phyloP scores from a whole-genome alignment of 2,329 filamentous ascomycete species.

The Rutstroemia sp. region DNA sequence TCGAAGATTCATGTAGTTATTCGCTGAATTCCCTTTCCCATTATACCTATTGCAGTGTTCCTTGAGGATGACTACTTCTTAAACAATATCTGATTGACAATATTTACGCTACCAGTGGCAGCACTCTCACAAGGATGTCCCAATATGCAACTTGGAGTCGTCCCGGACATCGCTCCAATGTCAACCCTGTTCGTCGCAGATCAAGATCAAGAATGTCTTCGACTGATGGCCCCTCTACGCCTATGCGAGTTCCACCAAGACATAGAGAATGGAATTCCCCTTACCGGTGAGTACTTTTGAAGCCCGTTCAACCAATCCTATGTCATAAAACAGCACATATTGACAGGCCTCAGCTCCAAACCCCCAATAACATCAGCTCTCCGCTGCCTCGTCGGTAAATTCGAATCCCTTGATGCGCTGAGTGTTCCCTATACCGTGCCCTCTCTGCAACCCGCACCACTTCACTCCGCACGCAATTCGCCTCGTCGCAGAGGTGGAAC shows the following conservation, averaged over 20 bases:
- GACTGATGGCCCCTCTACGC: neutral
- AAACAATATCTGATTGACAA: neutral
- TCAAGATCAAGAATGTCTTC: constrained; percentile 3
- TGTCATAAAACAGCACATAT: neutral
- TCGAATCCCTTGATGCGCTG: constrained; percentile 25
- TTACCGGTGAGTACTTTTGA: neutral
- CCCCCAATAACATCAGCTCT: constrained; percentile 11
- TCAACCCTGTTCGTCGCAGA: neutral
- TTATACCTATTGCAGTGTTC: constrained; percentile 3
- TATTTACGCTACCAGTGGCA: neutral
- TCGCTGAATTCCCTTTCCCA: neutral
- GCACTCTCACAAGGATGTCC: neutral
- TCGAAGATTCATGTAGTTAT: neutral
- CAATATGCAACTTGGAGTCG: constrained; percentile 5
- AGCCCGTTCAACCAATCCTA: neutral
- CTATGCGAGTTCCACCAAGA: neutral
- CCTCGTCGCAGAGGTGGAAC: constrained; percentile 1
- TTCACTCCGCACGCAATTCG: constrained; percentile 10
- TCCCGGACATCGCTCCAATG: neutral
- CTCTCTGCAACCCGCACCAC: constrained; percentile 17
- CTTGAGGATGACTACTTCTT: neutral
- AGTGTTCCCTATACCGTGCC: constrained; percentile 15
- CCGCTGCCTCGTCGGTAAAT: constrained; percentile 23
- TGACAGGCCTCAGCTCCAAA: neutral
- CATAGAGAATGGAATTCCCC: neutral